These are phyloP conservation scores for Escallonia herrerae DNA, from an alignment of 129 eudicot species.

Conservation along the genomic window DNA sequence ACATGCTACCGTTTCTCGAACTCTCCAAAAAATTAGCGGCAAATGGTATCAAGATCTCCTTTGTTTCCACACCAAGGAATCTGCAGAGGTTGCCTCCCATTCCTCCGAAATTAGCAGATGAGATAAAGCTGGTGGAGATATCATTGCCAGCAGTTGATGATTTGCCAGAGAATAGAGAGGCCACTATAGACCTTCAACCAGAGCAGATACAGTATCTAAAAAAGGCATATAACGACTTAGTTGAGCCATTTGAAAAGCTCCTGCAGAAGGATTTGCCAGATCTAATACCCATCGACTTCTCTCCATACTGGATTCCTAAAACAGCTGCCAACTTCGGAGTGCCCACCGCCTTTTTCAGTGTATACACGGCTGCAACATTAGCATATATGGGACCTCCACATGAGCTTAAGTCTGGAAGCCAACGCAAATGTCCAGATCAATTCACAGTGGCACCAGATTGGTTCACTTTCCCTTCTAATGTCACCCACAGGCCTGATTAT, in stretches of 20 bases:
- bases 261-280: constrained; percentile 29
- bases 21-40: constrained; percentile 43
- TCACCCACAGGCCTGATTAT: constrained; percentile 32
- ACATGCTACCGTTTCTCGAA: constrained; percentile 50
- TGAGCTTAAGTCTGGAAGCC: constrained; percentile 28
- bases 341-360: constrained; percentile 40
- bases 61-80: constrained; percentile 54
- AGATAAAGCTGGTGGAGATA: constrained; percentile 30
- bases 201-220: constrained; percentile 42
- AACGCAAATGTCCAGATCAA: constrained; percentile 22
- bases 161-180: constrained; percentile 45
- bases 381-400: constrained; percentile 44
- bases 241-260: constrained; percentile 24
- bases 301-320: constrained; percentile 39
- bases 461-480: constrained; percentile 31
- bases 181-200: constrained; percentile 43
- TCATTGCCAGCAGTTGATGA: constrained; percentile 36
- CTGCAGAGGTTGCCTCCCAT: constrained; percentile 44
- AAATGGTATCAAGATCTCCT: constrained; percentile 36
- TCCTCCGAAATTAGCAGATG: constrained; percentile 24
- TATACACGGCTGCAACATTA: constrained; percentile 39
- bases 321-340: constrained; percentile 37
- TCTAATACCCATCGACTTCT: constrained; percentile 39
- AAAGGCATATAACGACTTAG: constrained; percentile 32
- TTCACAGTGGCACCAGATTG: constrained; percentile 29